Evolutionary conservation across 768 basidiomycete genomes (phyloP), one percentile per base, ranked within the genome.

Genomic region (Cystofilobasidium ferigula): DNA sequence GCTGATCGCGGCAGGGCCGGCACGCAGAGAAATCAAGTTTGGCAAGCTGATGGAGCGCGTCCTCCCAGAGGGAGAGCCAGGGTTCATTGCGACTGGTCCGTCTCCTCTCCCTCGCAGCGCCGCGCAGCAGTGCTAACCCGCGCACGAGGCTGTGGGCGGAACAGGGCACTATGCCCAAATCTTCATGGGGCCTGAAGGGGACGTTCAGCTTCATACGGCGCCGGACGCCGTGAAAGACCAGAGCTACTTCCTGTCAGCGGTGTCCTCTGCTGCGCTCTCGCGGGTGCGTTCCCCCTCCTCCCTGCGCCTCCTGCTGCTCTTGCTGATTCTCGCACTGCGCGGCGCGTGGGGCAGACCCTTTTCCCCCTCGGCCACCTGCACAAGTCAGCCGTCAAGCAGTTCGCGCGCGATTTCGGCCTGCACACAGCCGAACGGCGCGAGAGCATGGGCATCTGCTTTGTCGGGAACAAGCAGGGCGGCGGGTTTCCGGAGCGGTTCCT

Each of bases 401-500:
- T 94, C 22, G 93, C 93, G 0, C 75, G 75, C 12, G 73, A 81
- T 36, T 82, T 81, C 73, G 77, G 74, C 0, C 75, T 97, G 24
- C 84, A 85, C 3, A 91, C 86, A 3, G 88, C 89, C 0, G 79
- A 82, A 3, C 80, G 89, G 67, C 80, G 80, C 22, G 93, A 98
- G 73, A 91, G 88, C 75, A 91, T 94, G 84, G 93, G 93, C 0
- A 81, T 98, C 22, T 98, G 93, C 72, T 98, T 98, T 69, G 85
- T 98, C 1, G 93, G 92, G 6, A 83, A 92, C 72, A 84, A 86
- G 71, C 79, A 80, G 13, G 81, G 94, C 70, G 78, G 80, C 32
- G 76, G 82, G 12, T 97, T 93, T 73, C 74, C 93, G 57, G 82
- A 89, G 87, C 67, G 69, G 82, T 76, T 40, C 4, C 34, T 59